These are phyloP conservation scores for Aeminium ludgeri DNA, from an alignment of 495 filamentous ascomycete species.

Conservation along the genomic window DNA sequence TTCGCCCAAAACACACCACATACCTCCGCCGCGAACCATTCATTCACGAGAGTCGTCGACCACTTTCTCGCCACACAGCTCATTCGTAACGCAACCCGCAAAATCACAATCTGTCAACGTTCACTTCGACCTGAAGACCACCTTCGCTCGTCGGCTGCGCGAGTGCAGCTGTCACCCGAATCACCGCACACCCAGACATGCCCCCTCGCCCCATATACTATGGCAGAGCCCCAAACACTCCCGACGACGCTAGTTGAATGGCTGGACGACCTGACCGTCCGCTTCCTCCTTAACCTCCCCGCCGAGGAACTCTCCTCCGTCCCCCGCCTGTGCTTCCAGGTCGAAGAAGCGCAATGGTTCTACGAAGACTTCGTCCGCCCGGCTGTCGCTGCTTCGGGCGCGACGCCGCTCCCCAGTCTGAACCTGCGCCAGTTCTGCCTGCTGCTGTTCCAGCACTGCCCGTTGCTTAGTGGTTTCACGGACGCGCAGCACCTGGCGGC, in stretches of 20 bases:
- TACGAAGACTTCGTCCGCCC: slow-evolving; percentile 98
- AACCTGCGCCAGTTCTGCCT: slow-evolving; percentile 66
- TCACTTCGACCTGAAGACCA: not conserved
- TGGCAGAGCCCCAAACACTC: slow-evolving; percentile 15
- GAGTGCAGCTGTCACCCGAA: not conserved
- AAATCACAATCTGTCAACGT: no score
- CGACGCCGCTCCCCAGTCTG: slow-evolving; percentile 70
- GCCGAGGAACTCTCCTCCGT: slow-evolving; percentile 75
- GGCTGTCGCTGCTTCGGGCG: slow-evolving; percentile 29
- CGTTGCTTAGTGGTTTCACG: slow-evolving; percentile 65
- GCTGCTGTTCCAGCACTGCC: slow-evolving; percentile 83
- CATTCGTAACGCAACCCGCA: not conserved
- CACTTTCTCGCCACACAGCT: no score
- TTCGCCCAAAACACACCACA: no score
- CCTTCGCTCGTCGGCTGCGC: not conserved
- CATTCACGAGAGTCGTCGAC: no score
- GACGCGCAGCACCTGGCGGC: slow-evolving; percentile 59
- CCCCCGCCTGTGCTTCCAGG: slow-evolving; percentile 90
- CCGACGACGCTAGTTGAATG: slow-evolving; percentile 31
- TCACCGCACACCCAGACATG: not conserved
- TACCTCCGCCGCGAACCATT: no score
- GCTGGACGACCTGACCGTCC: slow-evolving; percentile 91
- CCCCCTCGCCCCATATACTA: not conserved
- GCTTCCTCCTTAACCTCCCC: slow-evolving; percentile 90
- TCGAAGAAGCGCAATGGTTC: slow-evolving; percentile 99